Evolutionary conservation across 179 eudicot genomes (phyloP), one percentile per base, ranked within the genome.

Genomic region (Silene coronaria): DNA sequence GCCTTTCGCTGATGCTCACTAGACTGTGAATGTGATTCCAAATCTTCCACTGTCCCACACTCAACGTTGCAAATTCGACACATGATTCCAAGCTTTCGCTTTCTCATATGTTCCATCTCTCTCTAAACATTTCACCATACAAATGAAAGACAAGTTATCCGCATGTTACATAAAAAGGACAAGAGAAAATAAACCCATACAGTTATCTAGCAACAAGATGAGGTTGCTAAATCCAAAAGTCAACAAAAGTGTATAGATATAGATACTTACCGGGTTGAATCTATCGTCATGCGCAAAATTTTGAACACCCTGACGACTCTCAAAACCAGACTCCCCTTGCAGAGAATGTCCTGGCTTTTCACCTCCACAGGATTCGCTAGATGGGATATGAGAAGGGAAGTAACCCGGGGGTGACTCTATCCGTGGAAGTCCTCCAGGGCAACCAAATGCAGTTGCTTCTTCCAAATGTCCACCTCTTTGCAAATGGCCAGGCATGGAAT

Each of bases 61-160:
- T 92, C 97, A 77, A 96, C 84, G 70, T 86, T 85, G 82, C 99
- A 96, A 48, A 96, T 93, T 72, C 96, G 89, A 72, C 99, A 96
- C 96, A 92, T 82, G 81, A 87, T 86, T 57, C 87, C 75, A 17
- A 86, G 78, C 77, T 82, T 88, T 75, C 92, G 84, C 84, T 83
- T 90, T 77, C 96, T 85, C n/a, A 84, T 67, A 58, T 80, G 81
- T 76, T 88, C 93, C 90, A 84, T 42, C 76, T 83, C 88, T 68
- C 88, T 91, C 97, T 92, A 74, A 14, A 67, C 36, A 83, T 42
- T 67, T 45, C 23, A 65, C 12, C 73, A 80, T 42, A 67, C 17
- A 72, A 34, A 75, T 58, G 1, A 75, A 24, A 51, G 16, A 72
- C 34, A 12, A 60, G 57, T 17, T 45, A 28, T n/a, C 68, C 66